A percentile compares a stretch with the other conserved stretches of the same genome.
These are phyloP conservation scores for Xylaria arbuscula DNA, from an alignment of 2,329 filamentous ascomycete genomes.

Conservation along the genomic window DNA sequence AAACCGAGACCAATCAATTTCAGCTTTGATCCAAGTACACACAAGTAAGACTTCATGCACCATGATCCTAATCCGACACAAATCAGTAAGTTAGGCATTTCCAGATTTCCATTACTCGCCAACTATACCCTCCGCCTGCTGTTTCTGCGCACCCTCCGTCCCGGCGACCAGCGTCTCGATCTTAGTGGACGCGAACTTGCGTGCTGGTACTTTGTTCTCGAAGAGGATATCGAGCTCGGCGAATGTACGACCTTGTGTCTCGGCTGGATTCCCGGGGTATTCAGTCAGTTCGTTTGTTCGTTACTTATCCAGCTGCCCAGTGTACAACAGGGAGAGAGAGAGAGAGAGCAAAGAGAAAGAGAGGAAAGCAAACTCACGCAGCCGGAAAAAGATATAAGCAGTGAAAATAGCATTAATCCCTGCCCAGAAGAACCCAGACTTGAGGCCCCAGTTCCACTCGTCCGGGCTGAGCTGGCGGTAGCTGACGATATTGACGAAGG, in stretches of 20 bases:
- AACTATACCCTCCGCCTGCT: constrained; percentile 42
- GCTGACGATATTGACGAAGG: constrained; percentile 53
- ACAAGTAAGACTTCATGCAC: no score
- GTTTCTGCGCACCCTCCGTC: constrained; percentile 47
- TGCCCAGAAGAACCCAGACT: constrained; percentile 53
- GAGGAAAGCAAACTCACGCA: constrained; percentile 54
- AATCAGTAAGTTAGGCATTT: not conserved
- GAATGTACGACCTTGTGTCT: constrained; percentile 56
- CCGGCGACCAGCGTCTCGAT: constrained; percentile 47
- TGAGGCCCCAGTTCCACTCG: constrained; percentile 54
- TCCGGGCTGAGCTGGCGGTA: constrained; percentile 54
- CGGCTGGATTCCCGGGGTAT: constrained; percentile 34
- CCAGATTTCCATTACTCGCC: constrained; percentile 18
- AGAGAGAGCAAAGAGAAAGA: not conserved
- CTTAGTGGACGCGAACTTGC: constrained; percentile 51
- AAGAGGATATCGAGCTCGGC: constrained; percentile 64
- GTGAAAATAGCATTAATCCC: constrained; percentile 55
- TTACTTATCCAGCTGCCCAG: not conserved
- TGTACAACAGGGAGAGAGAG: not conserved
- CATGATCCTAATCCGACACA: not conserved
- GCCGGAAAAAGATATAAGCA: constrained; percentile 57
- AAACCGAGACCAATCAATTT: not conserved
- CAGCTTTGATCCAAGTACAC: not conserved
- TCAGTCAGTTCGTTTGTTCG: not conserved
- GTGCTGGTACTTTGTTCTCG: constrained; percentile 52